Percentiles rank a stretch among this genome's conserved stretches.
phyloP scores from a whole-genome alignment of 1,284 basidiomycete species.

The Porodaedalea pini region DNA sequence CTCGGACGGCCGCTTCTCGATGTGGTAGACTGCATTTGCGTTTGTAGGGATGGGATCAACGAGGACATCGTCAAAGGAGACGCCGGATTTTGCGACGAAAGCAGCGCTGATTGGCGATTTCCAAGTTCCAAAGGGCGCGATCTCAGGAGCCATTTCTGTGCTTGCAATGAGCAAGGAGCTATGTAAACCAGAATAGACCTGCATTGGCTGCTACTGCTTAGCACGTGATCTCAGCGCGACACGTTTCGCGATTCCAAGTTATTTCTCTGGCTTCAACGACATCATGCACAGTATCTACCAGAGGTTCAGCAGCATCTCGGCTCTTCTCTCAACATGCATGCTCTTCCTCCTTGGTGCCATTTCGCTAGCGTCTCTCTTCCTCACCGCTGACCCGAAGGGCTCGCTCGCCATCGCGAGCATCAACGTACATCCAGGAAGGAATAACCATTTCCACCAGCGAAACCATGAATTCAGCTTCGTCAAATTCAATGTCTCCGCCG shows the following conservation, averaged over 20 bases:
- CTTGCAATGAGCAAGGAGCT: background rate
- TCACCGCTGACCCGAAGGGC: slow-evolving; percentile 57
- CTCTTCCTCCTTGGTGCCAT: slow-evolving; percentile 74
- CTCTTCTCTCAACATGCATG: slow-evolving; percentile 73
- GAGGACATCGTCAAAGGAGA: slow-evolving; percentile 44
- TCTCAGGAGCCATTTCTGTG: slow-evolving; percentile 22
- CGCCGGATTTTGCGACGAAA: slow-evolving; percentile 36
- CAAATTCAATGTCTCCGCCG: slow-evolving; percentile 74
- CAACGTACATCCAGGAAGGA: slow-evolving; percentile 61
- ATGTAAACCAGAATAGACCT: no score
- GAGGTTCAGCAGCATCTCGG: slow-evolving; percentile 69
- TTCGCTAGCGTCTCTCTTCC: slow-evolving; percentile 65
- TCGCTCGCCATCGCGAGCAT: slow-evolving; percentile 55
- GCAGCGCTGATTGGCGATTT: slow-evolving; percentile 34
- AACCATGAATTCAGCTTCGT: slow-evolving; percentile 73
- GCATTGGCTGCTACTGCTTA: background rate
- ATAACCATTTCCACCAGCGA: slow-evolving; percentile 49
- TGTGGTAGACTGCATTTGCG: slow-evolving; percentile 45
- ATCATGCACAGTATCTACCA: slow-evolving; percentile 67
- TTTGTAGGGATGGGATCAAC: slow-evolving; percentile 48
- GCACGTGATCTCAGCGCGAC: background rate
- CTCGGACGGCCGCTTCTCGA: slow-evolving; percentile 62
- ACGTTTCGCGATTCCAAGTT: background rate
- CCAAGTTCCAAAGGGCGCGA: slow-evolving; percentile 38
- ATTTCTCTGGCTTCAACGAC: background rate